A percentile compares a stretch with the other conserved stretches of the same genome.
These are phyloP conservation scores for Epichloe scottii DNA, from an alignment of 2,329 filamentous ascomycete species.

Conservation along the genomic window DNA sequence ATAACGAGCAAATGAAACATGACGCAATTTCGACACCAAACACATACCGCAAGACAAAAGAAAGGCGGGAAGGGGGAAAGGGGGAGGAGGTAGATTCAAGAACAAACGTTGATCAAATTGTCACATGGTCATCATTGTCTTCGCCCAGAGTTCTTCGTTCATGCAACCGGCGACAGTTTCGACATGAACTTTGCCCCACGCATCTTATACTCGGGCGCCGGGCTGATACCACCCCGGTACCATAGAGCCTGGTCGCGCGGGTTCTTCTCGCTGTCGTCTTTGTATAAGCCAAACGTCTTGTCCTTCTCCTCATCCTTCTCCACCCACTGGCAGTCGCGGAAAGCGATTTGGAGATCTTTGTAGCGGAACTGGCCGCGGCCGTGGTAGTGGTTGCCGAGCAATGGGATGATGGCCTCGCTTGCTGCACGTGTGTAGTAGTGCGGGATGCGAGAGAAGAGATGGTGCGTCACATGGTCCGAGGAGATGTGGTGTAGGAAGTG, in stretches of 20 bases:
- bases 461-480: constrained; percentile 49
- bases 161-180: background rate
- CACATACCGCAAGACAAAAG: too few species aligned
- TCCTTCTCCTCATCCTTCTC: background rate
- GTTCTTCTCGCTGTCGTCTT: background rate
- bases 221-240: constrained; percentile 1
- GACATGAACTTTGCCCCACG: background rate
- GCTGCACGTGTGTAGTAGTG: constrained; percentile 40
- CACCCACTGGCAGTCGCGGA: background rate
- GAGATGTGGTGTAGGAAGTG: constrained; percentile 51
- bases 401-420: constrained; percentile 58
- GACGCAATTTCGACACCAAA: too few species aligned
- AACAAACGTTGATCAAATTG: too few species aligned
- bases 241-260: background rate
- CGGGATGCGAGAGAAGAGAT: constrained; percentile 34
- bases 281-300: background rate
- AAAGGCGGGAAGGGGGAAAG: too few species aligned
- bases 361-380: background rate
- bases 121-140: too few species aligned
- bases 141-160: too few species aligned
- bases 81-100: too few species aligned
- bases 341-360: background rate
- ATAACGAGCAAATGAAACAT: too few species aligned
- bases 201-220: constrained; percentile 1
- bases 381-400: constrained; percentile 90